Percentiles rank a stretch among this genome's conserved stretches.
Evolutionary conservation across 2,329 filamentous ascomycete genomes (phyloP).

Genomic region (Arthrinium phaeospermum): DNA sequence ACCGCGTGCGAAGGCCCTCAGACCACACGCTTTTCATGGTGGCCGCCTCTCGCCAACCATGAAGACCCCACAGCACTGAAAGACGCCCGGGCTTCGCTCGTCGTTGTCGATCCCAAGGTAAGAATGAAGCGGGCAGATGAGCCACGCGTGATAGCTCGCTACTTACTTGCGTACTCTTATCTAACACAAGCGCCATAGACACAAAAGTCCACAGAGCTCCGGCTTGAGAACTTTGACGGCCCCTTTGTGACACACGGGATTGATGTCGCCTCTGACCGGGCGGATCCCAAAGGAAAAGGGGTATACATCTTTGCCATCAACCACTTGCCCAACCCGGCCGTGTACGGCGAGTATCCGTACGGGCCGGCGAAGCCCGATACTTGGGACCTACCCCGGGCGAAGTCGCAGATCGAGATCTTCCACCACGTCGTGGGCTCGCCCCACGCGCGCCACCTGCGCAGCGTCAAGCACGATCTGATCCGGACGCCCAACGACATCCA

Average conservation of each 20-base stretch:
- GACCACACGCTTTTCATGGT: constrained; percentile 54
- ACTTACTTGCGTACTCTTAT: neutral
- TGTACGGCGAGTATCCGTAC: constrained; percentile 28
- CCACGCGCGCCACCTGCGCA: constrained; percentile 53
- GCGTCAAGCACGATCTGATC: constrained; percentile 58
- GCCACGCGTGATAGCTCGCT: neutral
- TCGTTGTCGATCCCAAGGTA: constrained; percentile 60
- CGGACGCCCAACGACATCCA: constrained; percentile 63
- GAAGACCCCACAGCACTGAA: constrained; percentile 43
- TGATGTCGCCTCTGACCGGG: constrained; percentile 59
- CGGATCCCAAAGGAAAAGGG: constrained; percentile 39
- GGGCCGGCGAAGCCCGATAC: constrained; percentile 25
- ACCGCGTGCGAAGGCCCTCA: constrained; percentile 59
- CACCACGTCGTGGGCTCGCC: constrained; percentile 53
- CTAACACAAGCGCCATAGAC: constrained; percentile 43
- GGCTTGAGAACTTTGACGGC: constrained; percentile 55
- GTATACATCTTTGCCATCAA: constrained; percentile 68
- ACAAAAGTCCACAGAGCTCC: constrained; percentile 50
- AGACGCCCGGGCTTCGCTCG: constrained; percentile 50
- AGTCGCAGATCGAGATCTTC: constrained; percentile 64
- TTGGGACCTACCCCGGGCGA: constrained; percentile 43
- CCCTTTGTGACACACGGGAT: constrained; percentile 66
- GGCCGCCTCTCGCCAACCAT: constrained; percentile 52
- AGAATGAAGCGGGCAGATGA: neutral
- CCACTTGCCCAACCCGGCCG: constrained; percentile 57